Evolutionary conservation across 163 green algal species (phyloP).

Genomic region (Scenedesmus sp.): DNA sequence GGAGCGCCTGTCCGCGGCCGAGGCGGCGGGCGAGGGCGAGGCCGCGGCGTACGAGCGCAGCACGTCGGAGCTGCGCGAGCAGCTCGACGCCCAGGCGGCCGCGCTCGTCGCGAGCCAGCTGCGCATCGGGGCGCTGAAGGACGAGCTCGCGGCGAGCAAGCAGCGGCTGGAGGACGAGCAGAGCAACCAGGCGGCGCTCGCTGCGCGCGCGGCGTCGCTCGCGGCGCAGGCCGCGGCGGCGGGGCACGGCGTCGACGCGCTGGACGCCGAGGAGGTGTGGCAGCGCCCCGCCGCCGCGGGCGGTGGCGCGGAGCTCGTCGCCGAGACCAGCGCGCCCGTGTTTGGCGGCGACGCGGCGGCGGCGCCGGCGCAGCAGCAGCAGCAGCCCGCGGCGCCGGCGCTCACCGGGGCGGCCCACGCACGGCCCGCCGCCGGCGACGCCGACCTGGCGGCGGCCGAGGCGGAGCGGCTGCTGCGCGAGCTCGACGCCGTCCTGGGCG

Average conservation of each 20-base stretch:
- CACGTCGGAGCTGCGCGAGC: slow-evolving; percentile 33
- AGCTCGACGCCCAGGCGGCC: slow-evolving; percentile 25
- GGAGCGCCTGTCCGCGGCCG: slow-evolving; percentile 17
- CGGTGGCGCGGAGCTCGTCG: too few species aligned
- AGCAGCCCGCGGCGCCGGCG: slow-evolving; percentile 2
- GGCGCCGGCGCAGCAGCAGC: background rate
- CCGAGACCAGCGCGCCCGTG: too few species aligned
- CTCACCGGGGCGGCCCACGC: background rate
- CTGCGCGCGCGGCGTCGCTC: background rate
- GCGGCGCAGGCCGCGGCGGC: slow-evolving; percentile 13
- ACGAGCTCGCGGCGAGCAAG: slow-evolving; percentile 19
- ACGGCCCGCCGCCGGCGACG: background rate
- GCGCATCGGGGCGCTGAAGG: slow-evolving; percentile 20
- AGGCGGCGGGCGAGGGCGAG: slow-evolving; percentile 10
- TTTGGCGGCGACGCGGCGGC: too few species aligned
- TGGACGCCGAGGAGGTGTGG: slow-evolving; percentile 1
- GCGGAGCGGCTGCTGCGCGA: slow-evolving; percentile 16
- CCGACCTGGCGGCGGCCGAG: background rate
- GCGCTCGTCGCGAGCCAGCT: slow-evolving; percentile 5
- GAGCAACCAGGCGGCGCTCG: slow-evolving; percentile 8
- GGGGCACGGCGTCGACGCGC: background rate
- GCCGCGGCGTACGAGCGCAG: slow-evolving; percentile 7
- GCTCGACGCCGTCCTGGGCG: slow-evolving; percentile 1
- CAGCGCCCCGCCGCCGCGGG: too few species aligned
- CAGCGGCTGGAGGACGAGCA: slow-evolving; percentile 35